Conservation (phyloP, 2,329 filamentous ascomycete genomes). For the Phialemonium atrogriseum region DNA sequence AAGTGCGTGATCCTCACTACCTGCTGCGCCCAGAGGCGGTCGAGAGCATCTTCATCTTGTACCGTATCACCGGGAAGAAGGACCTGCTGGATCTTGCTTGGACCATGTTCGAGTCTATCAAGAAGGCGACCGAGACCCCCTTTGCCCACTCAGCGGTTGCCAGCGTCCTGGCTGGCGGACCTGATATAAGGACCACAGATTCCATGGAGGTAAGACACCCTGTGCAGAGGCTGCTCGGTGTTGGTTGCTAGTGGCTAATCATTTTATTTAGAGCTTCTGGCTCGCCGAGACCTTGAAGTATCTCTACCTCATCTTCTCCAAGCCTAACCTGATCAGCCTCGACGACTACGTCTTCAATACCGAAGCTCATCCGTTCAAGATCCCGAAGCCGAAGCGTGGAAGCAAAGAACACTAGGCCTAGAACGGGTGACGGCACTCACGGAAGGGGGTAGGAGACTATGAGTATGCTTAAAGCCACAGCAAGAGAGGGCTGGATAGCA, state of each 20-base stretch:
- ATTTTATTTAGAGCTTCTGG: conserved; percentile 50
- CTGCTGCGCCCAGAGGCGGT: conserved; percentile 41
- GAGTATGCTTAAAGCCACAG: too few relatives aligned
- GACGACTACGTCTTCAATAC: conserved; percentile 63
- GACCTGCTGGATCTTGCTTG: conserved; percentile 36
- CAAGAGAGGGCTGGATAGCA: too few relatives aligned
- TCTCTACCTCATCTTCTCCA: conserved; percentile 65
- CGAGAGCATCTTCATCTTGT: conserved; percentile 43
- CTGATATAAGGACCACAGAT: conserved; percentile 33
- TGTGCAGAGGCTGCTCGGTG: neutral
- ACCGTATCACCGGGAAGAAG: conserved; percentile 38
- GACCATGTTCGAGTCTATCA: conserved; percentile 38
- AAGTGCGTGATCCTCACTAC: conserved; percentile 35
- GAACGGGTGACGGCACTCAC: too few relatives aligned
- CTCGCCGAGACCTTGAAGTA: conserved; percentile 71
- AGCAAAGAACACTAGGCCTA: too few relatives aligned
- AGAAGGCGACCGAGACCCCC: conserved; percentile 30
- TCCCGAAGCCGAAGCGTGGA: conserved; percentile 10
- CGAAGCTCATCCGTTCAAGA: conserved; percentile 42
- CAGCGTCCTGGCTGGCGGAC: conserved; percentile 36
- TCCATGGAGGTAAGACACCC: conserved; percentile 18
- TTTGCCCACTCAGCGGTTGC: conserved; percentile 1
- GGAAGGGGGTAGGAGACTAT: too few relatives aligned
- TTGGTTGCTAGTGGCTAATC: conserved; percentile 5
- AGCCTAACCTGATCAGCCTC: conserved; percentile 53